Evolutionary conservation across 768 basidiomycete species (phyloP), one percentile per base, ranked within the genome.

Genomic region (Goffeauzyma gilvescens): DNA sequence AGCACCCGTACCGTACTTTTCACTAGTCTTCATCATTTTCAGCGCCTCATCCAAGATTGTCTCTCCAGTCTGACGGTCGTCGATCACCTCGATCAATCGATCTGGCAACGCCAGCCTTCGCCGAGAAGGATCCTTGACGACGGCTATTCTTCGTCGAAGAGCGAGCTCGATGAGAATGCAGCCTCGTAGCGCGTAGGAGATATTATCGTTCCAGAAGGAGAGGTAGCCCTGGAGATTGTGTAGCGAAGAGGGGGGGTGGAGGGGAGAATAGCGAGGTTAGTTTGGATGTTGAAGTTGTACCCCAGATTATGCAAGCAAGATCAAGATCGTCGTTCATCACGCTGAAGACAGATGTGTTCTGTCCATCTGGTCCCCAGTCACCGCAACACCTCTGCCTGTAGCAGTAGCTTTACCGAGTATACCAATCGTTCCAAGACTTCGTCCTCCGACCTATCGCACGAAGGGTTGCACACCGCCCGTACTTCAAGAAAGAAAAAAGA

Each of bases 121-220:
- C 34, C 87, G 73, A 50, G 76, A 72, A 7, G 81, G 77, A 57
- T 96, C 90, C 52, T 74, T 73, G 39, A 86, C 79, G 46, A 95
- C 74, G 2, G 83, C 86, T 64, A 98, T 93, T 28, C 93, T 74
- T 44, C 86, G 72, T 31, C 90, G 75, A n/a, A 98, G 74, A 0
- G 90, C 89, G 46, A 98, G 79, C 62, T 98, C 90, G 42, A 96
- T 79, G 48, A 98, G 74, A 55, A 98, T 95, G 63, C 90, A 95
- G 4, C 93, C 93, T n/a, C 93, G 76, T 2, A 98, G 73, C 12
- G 90, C 89, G 65, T 98, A 98, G 0, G 87, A 93, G 52, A 98
- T 98, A 66, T 95, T 96, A 70, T 98, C 90, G 67, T 96, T 96
- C 90, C 90, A 96, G 62, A 96, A 96, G 1, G 86, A 90, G 28